These are phyloP conservation scores for Mucor sp. DNA, from an alignment of 371 early-diverging fungal species.

Conservation along the genomic window DNA sequence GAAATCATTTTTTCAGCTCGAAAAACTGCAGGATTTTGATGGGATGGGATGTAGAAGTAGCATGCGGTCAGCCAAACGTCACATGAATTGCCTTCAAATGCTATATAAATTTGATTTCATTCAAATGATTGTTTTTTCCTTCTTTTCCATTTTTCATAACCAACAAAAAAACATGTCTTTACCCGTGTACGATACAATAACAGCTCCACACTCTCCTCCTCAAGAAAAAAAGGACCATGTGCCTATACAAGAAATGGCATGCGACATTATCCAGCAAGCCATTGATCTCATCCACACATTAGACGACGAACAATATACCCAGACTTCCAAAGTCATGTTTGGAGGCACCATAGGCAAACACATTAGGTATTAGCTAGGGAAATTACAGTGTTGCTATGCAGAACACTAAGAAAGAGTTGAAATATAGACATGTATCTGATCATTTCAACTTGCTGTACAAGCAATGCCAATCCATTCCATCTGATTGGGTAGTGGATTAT, in stretches of 20 bases:
- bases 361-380: constrained; percentile 51
- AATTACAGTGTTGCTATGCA: neutral
- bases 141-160: neutral
- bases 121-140: neutral
- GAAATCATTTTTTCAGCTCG: neutral
- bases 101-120: neutral
- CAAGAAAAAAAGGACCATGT: neutral
- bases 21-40: neutral
- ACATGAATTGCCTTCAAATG: neutral
- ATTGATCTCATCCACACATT: constrained; percentile 15
- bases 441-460: constrained; percentile 43
- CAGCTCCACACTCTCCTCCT: neutral
- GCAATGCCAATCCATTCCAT: constrained; percentile 19
- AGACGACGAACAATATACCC: constrained; percentile 35
- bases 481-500: constrained; percentile 42
- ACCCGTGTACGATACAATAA: neutral
- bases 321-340: constrained; percentile 54
- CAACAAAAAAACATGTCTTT: neutral
- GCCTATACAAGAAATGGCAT: constrained; percentile 6
- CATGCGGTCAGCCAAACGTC: neutral
- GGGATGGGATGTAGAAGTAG: neutral
- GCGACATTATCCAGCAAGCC: constrained; percentile 18
- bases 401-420: no score
- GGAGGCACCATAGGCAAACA: constrained; percentile 71
- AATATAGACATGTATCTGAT: constrained; percentile 41